Percentiles rank a stretch among this genome's conserved stretches.
phyloP scores from a whole-genome alignment of 1,284 basidiomycete species.

The Wallemia ichthyophaga region DNA sequence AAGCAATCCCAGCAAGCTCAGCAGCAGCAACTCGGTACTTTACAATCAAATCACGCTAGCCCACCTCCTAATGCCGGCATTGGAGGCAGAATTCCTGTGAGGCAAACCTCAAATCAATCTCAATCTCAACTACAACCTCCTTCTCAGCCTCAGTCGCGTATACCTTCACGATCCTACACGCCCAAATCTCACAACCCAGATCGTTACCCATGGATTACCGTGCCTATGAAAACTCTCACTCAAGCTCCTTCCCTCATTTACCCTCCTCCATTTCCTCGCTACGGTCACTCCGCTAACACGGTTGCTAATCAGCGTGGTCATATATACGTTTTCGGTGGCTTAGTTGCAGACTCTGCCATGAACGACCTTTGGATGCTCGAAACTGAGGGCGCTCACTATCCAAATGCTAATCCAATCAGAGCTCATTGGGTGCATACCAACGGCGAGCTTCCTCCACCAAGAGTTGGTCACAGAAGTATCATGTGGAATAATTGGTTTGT shows the following conservation, averaged over 20 bases:
- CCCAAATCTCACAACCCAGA: constrained; percentile 1
- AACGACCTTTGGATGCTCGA: constrained; percentile 86
- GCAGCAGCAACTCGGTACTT: neutral
- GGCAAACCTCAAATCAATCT: neutral
- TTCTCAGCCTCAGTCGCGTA: neutral
- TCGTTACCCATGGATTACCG: constrained; percentile 1
- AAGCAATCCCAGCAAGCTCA: neutral
- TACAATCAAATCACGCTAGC: neutral
- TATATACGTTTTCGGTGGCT: constrained; percentile 84
- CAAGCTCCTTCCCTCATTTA: constrained; percentile 9
- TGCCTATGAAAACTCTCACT: neutral
- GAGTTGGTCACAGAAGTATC: constrained; percentile 86
- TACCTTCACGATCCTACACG: neutral
- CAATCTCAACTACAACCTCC: neutral
- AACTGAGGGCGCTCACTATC: constrained; percentile 26
- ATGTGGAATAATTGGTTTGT: constrained; percentile 86
- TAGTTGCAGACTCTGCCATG: constrained; percentile 64
- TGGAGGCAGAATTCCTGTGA: neutral
- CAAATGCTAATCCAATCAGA: constrained; percentile 44
- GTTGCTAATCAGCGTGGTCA: constrained; percentile 52
- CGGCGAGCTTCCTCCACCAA: constrained; percentile 61
- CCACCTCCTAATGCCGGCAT: neutral
- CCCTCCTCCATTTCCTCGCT: constrained; percentile 61
- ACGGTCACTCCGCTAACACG: constrained; percentile 82
- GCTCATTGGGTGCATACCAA: constrained; percentile 25